A percentile compares a stretch with the other conserved stretches of the same genome.
phyloP scores from a whole-genome alignment of 2,329 filamentous ascomycete species.

The Alternaria sp. region DNA sequence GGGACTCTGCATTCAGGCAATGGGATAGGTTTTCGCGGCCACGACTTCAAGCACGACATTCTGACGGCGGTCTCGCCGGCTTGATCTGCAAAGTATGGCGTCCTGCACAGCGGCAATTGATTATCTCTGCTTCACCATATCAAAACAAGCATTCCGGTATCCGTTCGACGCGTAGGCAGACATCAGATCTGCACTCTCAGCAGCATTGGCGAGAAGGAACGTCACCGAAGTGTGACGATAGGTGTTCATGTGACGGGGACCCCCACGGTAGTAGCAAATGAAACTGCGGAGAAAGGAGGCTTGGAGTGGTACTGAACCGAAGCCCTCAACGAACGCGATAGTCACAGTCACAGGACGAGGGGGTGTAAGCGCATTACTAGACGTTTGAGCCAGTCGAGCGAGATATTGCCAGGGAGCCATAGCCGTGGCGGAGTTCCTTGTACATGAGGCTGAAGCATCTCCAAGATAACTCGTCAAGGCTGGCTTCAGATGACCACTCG shows the following conservation, averaged over 20 bases:
- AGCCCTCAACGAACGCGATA: constrained; percentile 25
- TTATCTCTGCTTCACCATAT: constrained; percentile 8
- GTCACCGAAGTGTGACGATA: constrained; percentile 23
- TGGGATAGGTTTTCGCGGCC: constrained; percentile 19
- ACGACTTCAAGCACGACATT: constrained; percentile 21
- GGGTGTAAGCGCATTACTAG: constrained; percentile 48
- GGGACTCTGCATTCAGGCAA: constrained; percentile 21
- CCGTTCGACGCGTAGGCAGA: constrained; percentile 17
- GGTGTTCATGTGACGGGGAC: constrained; percentile 34
- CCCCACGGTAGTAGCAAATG: constrained; percentile 42
- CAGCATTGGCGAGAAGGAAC: constrained; percentile 22
- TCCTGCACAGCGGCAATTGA: constrained; percentile 24
- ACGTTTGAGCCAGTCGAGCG: constrained; percentile 36
- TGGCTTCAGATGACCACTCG: constrained; percentile 48
- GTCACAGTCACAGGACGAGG: constrained; percentile 39
- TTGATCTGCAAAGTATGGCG: constrained; percentile 14
- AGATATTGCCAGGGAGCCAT: constrained; percentile 50
- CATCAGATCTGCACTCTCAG: constrained; percentile 25
- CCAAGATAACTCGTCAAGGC: constrained; percentile 36
- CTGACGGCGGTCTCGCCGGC: constrained; percentile 16
- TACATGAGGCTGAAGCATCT: constrained; percentile 47
- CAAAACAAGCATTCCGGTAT: constrained; percentile 7
- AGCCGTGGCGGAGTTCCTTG: constrained; percentile 46
- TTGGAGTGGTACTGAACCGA: constrained; percentile 30
- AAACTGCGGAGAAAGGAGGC: constrained; percentile 30